Base-by-base conservation (phyloP, 352 stramenopile genomes). In the Phytophthora uliginosa region DNA sequence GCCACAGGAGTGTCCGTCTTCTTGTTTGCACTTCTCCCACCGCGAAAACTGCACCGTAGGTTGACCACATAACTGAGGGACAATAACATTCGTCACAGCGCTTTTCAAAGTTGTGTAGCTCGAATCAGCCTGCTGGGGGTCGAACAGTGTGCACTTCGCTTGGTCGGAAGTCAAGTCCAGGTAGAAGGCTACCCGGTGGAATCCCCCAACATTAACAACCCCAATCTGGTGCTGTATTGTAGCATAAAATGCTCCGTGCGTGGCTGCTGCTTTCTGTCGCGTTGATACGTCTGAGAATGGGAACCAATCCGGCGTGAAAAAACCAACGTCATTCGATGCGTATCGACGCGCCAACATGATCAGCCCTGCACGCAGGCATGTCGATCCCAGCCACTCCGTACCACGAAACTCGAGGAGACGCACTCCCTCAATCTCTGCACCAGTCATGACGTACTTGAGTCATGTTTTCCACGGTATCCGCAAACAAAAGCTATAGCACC, bases 141-240 rank as follows among this genome's bases (percentile, higher is more conserved):
- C 56, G 20, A 64, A 71, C 26, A 61, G 28, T 2, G 26, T 56
- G 26, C 61, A 61, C 0, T 0, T 54, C 20, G 10, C 26, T 4
- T 4, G 17, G 0, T 17, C 13, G 7, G n/a, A 31, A 0, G 58
- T 73, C 10, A 59, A 13, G 5, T 63, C 50, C 9, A 63, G 26
- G n/a, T 12, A 50, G 51, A 73, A 68, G 4, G 51, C 58, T 13
- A 63, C n/a, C 66, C 52, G 63, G 33, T 73, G 28, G 22, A 50
- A 36, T 4, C 58, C 52, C 2, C 18, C 50, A 3, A 17, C 2
- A 12, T 73, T 73, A 2, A 73, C 36, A 2, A 59, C 31, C 1
- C 50, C 66, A 36, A 68, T 52, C 26, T 63, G 38, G 0, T 22
- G 51, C 31, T 50, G 10, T 4, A 63, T 4, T 22, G 0, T 53